phyloP scores from a whole-genome alignment of 139 green algal species.

The Chlorella sp. region DNA sequence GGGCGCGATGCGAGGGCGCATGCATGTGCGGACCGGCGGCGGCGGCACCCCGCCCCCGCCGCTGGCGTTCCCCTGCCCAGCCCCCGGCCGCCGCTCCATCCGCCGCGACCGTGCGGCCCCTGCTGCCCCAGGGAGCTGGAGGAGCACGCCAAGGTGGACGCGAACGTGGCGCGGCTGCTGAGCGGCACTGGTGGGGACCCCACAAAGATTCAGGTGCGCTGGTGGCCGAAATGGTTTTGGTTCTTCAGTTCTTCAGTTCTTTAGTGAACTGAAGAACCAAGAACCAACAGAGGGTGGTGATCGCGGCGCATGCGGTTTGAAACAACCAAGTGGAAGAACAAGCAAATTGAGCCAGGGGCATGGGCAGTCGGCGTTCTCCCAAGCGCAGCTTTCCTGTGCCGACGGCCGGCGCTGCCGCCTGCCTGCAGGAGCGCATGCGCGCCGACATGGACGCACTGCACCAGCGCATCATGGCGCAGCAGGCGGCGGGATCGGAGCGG shows the following conservation, averaged over 20 bases:
- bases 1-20: too few species aligned
- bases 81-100: too few species aligned
- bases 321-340: too few species aligned
- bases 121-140: conserved; percentile 28
- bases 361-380: too few species aligned
- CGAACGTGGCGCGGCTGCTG: conserved; percentile 25
- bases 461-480: conserved; percentile 14
- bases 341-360: too few species aligned
- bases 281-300: too few species aligned
- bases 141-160: conserved; percentile 26
- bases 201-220: conserved; percentile 9
- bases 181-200: conserved; percentile 12
- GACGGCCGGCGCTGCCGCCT: background rate
- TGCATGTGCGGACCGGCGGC: too few species aligned
- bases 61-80: too few species aligned
- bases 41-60: too few species aligned
- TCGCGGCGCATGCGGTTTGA: too few species aligned
- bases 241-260: background rate
- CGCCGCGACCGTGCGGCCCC: too few species aligned
- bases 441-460: conserved; percentile 29
- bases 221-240: background rate
- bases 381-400: background rate
- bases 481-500: conserved; percentile 22
- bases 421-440: background rate
- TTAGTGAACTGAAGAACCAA: too few species aligned